Base-by-base conservation (phyloP, 441 rosid species). In the Gossypium trilobum region DNA sequence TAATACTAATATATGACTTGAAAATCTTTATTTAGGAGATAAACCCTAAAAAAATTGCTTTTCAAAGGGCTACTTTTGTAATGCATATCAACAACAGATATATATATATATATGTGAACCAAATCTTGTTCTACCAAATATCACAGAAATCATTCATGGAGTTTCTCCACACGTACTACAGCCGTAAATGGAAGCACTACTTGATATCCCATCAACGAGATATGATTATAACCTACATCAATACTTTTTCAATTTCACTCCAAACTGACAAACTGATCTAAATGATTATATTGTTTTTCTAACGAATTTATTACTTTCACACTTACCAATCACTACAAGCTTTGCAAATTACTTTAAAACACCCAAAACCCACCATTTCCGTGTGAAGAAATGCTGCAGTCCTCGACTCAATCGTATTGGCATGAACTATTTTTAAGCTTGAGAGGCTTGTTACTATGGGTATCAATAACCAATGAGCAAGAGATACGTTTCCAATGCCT, bases 351-450 rank as follows among this genome's bases (percentile, higher is more conserved):
- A 68, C 71, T 50, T 46, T 33, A 46, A 23, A 50, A 8, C 59
- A 1, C 10, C 25, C 71, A 8, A 50, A 48, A 14, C 11, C 59
- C 50, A 52, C 68, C 54, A 39, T 22, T 63, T 20, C 36, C 13
- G 39, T 3, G 27, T 2, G 27, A 9, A 20, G n/a, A 19, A 46
- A 54, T 6, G 27, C 31, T 14, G 11, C 19, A 33, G 1, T 48
- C 25, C 3, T 20, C 2, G 23, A 22, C 33, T 81, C 79, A 81
- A 8, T 68, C 58, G 44, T 64, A 74, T 46, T 66, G 57, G 73
- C 96, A 89, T 7, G 87, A 81, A 55, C 66, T 74, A 63, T 76
- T 6, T 25, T 78, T 85, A 0, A 87, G 70, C 72, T 75, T 74
- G 62, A 87, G 69, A 56, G 84, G 77, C 31, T 74, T 82, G 73